Evolutionary conservation across 1,284 basidiomycete species (phyloP).

Genomic region (Apiotrichum montevideense): DNA sequence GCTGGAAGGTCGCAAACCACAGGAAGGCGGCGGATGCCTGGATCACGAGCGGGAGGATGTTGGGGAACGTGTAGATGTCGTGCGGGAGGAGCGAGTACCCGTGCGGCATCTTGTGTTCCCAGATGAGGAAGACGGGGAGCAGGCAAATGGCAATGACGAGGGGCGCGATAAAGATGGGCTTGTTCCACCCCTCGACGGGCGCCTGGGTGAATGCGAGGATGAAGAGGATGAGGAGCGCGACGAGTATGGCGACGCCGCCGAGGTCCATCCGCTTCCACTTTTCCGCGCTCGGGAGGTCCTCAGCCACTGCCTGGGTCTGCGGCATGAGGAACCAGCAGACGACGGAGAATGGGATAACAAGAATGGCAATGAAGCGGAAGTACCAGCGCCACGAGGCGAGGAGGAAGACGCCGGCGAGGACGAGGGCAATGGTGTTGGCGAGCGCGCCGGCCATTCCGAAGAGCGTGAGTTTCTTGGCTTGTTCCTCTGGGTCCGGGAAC

Average conservation of each 20-base stretch:
- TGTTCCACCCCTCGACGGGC: slow-evolving; percentile 34
- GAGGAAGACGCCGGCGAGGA: slow-evolving; percentile 42
- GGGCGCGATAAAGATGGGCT: slow-evolving; percentile 41
- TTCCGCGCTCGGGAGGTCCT: slow-evolving; percentile 29
- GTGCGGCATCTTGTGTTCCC: slow-evolving; percentile 29
- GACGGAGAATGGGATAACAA: slow-evolving; percentile 33
- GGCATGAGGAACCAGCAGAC: slow-evolving; percentile 39
- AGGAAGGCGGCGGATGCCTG: slow-evolving; percentile 30
- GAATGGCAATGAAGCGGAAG: slow-evolving; percentile 36
- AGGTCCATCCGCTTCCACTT: slow-evolving; percentile 45
- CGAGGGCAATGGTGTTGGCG: slow-evolving; percentile 23
- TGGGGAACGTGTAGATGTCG: slow-evolving; percentile 40
- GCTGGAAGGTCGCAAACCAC: slow-evolving; percentile 36
- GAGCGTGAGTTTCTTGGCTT: slow-evolving; percentile 38
- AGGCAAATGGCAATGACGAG: slow-evolving; percentile 25
- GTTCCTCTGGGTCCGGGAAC: slow-evolving; percentile 37
- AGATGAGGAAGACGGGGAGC: slow-evolving; percentile 19
- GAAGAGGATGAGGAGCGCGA: slow-evolving; percentile 37
- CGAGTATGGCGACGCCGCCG: slow-evolving; percentile 33
- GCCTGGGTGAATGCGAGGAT: slow-evolving; percentile 44
- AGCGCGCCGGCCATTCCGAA: slow-evolving; percentile 41
- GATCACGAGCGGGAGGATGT: slow-evolving; percentile 41
- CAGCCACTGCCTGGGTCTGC: slow-evolving; percentile 35
- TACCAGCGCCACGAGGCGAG: slow-evolving; percentile 43
- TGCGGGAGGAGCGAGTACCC: slow-evolving; percentile 41